A percentile compares a stretch with the other conserved stretches of the same genome.
Conservation (phyloP, 805 yeast species). For the Phaffomyces opuntiae region DNA sequence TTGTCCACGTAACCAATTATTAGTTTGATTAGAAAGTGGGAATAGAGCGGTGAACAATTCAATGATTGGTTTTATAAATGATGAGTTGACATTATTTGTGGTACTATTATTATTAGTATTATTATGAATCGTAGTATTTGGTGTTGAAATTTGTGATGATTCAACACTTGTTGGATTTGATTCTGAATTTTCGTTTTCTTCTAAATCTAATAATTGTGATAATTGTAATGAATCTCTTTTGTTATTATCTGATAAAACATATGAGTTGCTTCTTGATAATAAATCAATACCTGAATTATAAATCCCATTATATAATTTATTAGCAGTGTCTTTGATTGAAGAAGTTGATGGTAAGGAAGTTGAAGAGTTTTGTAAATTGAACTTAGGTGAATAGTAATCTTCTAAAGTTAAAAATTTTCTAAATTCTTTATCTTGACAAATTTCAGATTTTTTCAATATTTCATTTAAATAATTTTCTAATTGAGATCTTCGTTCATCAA, state of each 20-base stretch:
- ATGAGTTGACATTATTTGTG: slow-evolving; percentile 7
- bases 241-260: slow-evolving; percentile 1
- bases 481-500: slow-evolving; percentile 55
- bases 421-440: slow-evolving; percentile 68
- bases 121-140: not conserved
- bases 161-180: not conserved
- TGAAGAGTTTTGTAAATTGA: not conserved
- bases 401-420: slow-evolving; percentile 60
- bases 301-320: slow-evolving; percentile 15
- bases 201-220: not conserved
- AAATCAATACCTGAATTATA: slow-evolving; percentile 12
- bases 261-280: slow-evolving; percentile 5
- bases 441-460: slow-evolving; percentile 53
- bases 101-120: not conserved
- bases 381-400: slow-evolving; percentile 10
- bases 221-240: slow-evolving; percentile 8
- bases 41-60: slow-evolving; percentile 68
- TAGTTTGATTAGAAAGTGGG: slow-evolving; percentile 47
- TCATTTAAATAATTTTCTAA: slow-evolving; percentile 57
- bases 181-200: not conserved
- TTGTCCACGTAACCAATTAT: slow-evolving; percentile 77
- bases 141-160: not conserved
- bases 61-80: slow-evolving; percentile 77
- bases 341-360: slow-evolving; percentile 1
- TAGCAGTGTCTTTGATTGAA: slow-evolving; percentile 16